Evolutionary conservation across 495 filamentous ascomycete genomes (phyloP).

Genomic region (Astrothelium macrocarpum): DNA sequence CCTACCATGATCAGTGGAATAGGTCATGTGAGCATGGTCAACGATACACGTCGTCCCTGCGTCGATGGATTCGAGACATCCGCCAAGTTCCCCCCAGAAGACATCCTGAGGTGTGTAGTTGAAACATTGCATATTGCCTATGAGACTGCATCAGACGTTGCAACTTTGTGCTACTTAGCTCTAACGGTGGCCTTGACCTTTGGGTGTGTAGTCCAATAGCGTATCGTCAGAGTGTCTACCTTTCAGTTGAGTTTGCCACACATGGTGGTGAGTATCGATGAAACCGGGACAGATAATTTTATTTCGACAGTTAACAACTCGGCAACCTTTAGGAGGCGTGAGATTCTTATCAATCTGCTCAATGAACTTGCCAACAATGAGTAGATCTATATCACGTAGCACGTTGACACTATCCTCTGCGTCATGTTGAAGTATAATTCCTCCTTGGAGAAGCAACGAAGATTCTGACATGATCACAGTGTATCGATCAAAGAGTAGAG

Average conservation of each 20-base stretch:
- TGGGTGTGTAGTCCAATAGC: neutral
- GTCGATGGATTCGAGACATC: neutral
- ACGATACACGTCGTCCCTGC: slow-evolving; percentile 3
- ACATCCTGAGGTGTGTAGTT: neutral
- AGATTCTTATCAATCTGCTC: neutral
- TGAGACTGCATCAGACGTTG: neutral
- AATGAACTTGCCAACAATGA: slow-evolving; percentile 2
- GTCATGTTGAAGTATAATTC: neutral
- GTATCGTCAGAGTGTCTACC: neutral
- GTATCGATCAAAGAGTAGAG: neutral
- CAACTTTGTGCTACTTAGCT: neutral
- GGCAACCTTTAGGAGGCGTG: neutral
- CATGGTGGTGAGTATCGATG: slow-evolving; percentile 10
- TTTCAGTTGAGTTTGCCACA: slow-evolving; percentile 4
- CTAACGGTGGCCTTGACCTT: neutral
- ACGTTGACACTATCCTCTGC: neutral
- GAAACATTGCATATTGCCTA: neutral
- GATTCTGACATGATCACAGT: neutral
- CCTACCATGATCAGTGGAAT: slow-evolving; percentile 8
- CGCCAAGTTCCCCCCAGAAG: slow-evolving; percentile 5
- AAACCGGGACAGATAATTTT: slow-evolving; percentile 8
- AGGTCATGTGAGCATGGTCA: slow-evolving; percentile 8
- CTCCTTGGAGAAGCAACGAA: neutral
- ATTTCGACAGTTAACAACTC: neutral
- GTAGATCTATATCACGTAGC: neutral